These are phyloP conservation scores for Podila horticola DNA, from an alignment of 192 early-diverging fungal genomes.

Conservation along the genomic window DNA sequence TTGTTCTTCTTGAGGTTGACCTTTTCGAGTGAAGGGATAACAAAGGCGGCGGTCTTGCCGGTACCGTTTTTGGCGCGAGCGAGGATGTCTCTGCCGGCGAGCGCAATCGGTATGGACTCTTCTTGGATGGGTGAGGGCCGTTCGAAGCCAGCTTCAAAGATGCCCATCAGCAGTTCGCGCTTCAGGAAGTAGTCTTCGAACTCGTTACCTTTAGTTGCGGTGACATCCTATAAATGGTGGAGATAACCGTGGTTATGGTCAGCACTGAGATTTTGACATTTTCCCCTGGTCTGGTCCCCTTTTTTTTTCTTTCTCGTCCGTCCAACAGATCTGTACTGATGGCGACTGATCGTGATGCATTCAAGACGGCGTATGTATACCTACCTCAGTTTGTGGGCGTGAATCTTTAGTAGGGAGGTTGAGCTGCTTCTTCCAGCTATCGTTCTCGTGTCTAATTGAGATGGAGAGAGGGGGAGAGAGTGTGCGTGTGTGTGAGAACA, in stretches of 20 bases:
- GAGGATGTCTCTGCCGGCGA: slow-evolving; percentile 95
- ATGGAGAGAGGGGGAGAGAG: background rate
- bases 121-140: slow-evolving; percentile 98
- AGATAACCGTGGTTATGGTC: background rate
- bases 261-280: no score
- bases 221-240: slow-evolving; percentile 74
- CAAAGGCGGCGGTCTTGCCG: slow-evolving; percentile 96
- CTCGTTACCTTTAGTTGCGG: slow-evolving; percentile 97
- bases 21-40: slow-evolving; percentile 96
- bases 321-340: no score
- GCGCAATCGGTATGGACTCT: slow-evolving; percentile 97
- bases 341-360: no score
- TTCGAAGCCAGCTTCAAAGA: slow-evolving; percentile 99
- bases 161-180: slow-evolving; percentile 97
- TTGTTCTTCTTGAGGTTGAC: slow-evolving; percentile 85
- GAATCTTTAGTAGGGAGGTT: slow-evolving; percentile 84
- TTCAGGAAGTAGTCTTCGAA: slow-evolving; percentile 99
- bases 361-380: no score
- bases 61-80: slow-evolving; percentile 97
- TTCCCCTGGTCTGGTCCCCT: no score
- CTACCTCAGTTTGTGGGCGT: slow-evolving; percentile 89
- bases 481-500: no score
- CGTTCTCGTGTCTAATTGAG: slow-evolving; percentile 62
- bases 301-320: no score
- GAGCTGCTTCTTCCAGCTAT: slow-evolving; percentile 81